Base-by-base conservation (phyloP, 805 yeast species). In the Starmerella stigmatis region DNA sequence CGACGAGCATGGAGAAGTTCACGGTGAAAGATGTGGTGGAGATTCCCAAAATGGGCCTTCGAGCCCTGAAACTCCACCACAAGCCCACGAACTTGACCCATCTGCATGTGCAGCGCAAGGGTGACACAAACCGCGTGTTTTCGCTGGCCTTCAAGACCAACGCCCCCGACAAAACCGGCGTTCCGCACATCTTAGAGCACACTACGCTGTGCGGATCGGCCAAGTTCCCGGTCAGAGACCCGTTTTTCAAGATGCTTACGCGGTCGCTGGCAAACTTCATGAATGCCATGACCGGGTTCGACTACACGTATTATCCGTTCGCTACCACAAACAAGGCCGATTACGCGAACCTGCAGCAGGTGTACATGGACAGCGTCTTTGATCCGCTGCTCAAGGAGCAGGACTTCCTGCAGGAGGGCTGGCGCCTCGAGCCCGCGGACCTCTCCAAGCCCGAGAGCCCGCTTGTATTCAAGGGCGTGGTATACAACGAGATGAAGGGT, bases 221-320 rank as follows among this genome's bases (percentile, higher is more conserved):
- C 46, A 82, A 81, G 59, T 92, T 77, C 62, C 96, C 96, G 2
- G 96, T 92, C 1, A 71, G 96, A 54, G 98, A 92, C 64, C 98
- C 98, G 2, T 92, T 92, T 63, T 92, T 92, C 74, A 89, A 89
- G 62, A 92, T 92, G 98, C 70, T 89, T 48, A 89, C 86, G 62
- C 68, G 96, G 52, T 86, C 96, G n/a, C 67, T 92, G 57, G 79
- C 96, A 27, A 92, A 86, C 61, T 92, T 86, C 64, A 92, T 92
- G 98, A 92, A 92, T 61, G 98, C 98, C 8, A 85, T 92, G 96
- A 92, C 98, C 0, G 98, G 94, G 19, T 88, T 83, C 56, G 97
- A 92, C 64, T 88, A 86, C 60, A 92, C 98, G 0, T 88, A 78
- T 63, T 92, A 83, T 57, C 98, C 98, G 4, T 92, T 92, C 68